Evolutionary conservation across 768 basidiomycete genomes (phyloP).

Genomic region (Suillus tomentosus): DNA sequence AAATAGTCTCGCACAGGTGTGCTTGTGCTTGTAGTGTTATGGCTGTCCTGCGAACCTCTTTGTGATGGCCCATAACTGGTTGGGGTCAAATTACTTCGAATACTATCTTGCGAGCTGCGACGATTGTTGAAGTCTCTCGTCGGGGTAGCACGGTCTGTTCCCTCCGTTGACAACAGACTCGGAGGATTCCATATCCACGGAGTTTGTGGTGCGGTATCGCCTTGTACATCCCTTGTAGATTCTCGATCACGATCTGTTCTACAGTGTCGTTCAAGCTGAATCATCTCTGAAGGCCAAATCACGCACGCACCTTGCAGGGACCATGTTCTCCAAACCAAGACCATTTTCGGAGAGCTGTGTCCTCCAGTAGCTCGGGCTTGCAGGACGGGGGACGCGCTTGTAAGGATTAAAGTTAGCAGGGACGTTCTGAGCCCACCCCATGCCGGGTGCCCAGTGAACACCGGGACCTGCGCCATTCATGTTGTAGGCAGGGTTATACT

Average conservation of each 20-base stretch:
- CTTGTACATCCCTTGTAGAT: conserved; percentile 37
- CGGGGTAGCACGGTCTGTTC: conserved; percentile 16
- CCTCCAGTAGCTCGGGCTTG: conserved; percentile 67
- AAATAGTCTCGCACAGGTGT: conserved; percentile 27
- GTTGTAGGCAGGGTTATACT: conserved; percentile 45
- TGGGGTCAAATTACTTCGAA: conserved; percentile 29
- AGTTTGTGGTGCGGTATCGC: conserved; percentile 47
- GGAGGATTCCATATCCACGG: conserved; percentile 78
- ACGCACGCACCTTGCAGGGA: conserved; percentile 53
- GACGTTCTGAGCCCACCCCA: conserved; percentile 25
- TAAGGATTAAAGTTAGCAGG: conserved; percentile 54
- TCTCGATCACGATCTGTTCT: conserved; percentile 19
- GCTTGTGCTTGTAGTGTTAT: conserved; percentile 13
- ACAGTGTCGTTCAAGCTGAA: conserved; percentile 17
- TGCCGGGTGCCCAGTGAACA: conserved; percentile 34
- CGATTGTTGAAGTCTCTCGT: conserved; percentile 15
- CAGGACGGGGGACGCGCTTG: conserved; percentile 61
- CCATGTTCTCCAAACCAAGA: conserved; percentile 65
- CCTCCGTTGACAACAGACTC: conserved; percentile 39
- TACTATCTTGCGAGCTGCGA: conserved; percentile 24
- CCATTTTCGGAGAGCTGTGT: conserved; percentile 62
- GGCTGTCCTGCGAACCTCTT: conserved; percentile 24
- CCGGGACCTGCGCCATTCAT: conserved; percentile 21
- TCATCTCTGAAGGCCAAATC: background rate
- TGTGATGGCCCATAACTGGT: conserved; percentile 28